Evolutionary conservation across 164 flowering plant species (phyloP), one percentile per base, ranked within the genome.

Genomic region (Nymphaea colorata): DNA sequence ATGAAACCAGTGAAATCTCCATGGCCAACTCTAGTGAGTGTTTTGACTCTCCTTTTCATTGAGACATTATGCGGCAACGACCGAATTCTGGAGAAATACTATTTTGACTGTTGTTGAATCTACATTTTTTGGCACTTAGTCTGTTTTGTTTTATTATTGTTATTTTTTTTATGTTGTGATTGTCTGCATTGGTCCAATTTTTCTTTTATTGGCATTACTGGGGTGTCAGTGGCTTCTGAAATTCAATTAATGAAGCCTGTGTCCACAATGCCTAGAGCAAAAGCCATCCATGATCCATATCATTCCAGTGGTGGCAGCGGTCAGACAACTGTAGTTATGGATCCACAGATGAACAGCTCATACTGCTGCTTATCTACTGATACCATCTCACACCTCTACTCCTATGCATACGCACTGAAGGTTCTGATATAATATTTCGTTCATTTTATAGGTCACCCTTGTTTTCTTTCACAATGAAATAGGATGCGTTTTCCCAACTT

Each of bases 11-110:
- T 68, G 83, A 80, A 53, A 78, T 80, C 66, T 74, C 81, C 71
- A 80, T 74, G 78, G 79, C 79, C 72, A 80, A 80, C 62, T 80
- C 83, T 18, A 74, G 83, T 80, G 66, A 5, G 75, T 16, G 41
- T 47, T 47, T 7, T 47, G 11, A 47, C 7, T 47, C 11, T 47
- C 55, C 7, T 47, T 5, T 47, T 47, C 3, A 47, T 47, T 14
- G 7, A 47, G 11, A 45, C 7, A 47, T 25, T 47, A 14, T 47
- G 55, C 55, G 12, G 7, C 7, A 47, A 47, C 55, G 7, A 14
- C 7, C 12, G 55, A 47, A 7, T 6, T 47, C 7, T 47, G 12
- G 7, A 14, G 55, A 14, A 6, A 47, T 47, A 47, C 3, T 47
- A 3, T 14, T 47, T 47, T 14, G 12, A 47, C 55, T 47, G 6